A percentile compares a stretch with the other conserved stretches of the same genome.
These are phyloP conservation scores for Podospora australis DNA, from an alignment of 495 filamentous ascomycete species.

Conservation along the genomic window DNA sequence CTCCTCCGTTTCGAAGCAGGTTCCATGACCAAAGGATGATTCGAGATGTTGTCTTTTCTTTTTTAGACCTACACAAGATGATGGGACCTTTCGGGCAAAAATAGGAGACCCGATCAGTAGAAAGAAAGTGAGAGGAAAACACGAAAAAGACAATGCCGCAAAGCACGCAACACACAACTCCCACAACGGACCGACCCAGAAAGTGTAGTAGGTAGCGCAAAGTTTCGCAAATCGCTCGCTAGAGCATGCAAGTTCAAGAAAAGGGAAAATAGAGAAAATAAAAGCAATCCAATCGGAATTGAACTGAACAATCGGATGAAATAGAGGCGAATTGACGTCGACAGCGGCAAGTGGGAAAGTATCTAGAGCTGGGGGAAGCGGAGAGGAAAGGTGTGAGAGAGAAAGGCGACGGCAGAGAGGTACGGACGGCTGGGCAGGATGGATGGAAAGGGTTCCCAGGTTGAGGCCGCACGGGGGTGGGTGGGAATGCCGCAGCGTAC, in stretches of 20 bases:
- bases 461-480: slow-evolving; percentile 17
- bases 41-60: too few relatives aligned
- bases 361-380: neutral
- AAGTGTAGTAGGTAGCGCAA: too few relatives aligned
- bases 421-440: neutral
- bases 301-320: neutral
- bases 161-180: too few relatives aligned
- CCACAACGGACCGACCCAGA: too few relatives aligned
- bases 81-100: too few relatives aligned
- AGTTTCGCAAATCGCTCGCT: too few relatives aligned
- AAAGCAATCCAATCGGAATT: neutral
- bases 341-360: neutral
- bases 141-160: too few relatives aligned
- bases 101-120: too few relatives aligned
- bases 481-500: neutral
- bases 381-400: neutral
- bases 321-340: neutral
- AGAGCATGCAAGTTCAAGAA: neutral
- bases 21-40: slow-evolving; percentile 32
- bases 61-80: too few relatives aligned
- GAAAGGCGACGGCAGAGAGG: slow-evolving; percentile 1
- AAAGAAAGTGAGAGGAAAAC: too few relatives aligned
- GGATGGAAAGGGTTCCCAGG: too few relatives aligned
- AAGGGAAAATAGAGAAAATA: neutral
- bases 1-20: slow-evolving; percentile 32